A percentile compares a stretch with the other conserved stretches of the same genome.
phyloP scores from a whole-genome alignment of 1,284 basidiomycete genomes.

The Sporisorium scitamineum region DNA sequence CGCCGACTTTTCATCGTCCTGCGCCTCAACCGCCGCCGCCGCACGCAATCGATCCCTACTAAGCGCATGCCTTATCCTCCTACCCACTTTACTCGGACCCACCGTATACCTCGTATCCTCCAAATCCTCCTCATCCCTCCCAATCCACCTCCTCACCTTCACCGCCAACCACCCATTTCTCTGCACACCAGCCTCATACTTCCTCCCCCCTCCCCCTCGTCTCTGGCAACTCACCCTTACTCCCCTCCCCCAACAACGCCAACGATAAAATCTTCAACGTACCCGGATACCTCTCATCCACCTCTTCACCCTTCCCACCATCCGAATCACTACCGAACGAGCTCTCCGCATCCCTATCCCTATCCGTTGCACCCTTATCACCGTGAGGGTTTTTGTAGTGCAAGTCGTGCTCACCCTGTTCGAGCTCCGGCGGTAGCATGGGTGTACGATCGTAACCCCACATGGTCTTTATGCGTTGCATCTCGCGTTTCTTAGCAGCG shows the following conservation, averaged over 20 bases:
- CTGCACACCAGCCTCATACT: constrained; percentile 37
- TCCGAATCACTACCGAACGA: constrained; percentile 30
- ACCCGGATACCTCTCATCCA: constrained; percentile 37
- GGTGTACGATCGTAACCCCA: constrained; percentile 39
- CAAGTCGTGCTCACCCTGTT: constrained; percentile 25
- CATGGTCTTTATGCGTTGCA: constrained; percentile 46
- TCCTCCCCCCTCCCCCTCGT: constrained; percentile 25
- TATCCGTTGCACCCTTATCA: neutral
- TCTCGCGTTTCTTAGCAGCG: constrained; percentile 31
- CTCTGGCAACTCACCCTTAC: constrained; percentile 18
- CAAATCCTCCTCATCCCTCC: constrained; percentile 11
- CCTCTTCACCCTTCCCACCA: neutral
- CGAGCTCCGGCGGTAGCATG: constrained; percentile 25
- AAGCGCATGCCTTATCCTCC: constrained; percentile 14
- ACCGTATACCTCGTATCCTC: constrained; percentile 5
- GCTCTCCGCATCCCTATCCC: constrained; percentile 15
- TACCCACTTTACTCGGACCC: neutral
- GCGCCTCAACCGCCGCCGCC: neutral
- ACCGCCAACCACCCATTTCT: constrained; percentile 37
- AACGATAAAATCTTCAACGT: constrained; percentile 34
- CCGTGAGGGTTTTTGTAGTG: constrained; percentile 24
- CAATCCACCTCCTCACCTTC: constrained; percentile 34
- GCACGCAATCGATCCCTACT: constrained; percentile 18
- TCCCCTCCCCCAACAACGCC: constrained; percentile 32
- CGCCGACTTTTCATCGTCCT: neutral